Evolutionary conservation across 805 yeast species (phyloP).

Genomic region (Tetrapisispora taiwanensis): DNA sequence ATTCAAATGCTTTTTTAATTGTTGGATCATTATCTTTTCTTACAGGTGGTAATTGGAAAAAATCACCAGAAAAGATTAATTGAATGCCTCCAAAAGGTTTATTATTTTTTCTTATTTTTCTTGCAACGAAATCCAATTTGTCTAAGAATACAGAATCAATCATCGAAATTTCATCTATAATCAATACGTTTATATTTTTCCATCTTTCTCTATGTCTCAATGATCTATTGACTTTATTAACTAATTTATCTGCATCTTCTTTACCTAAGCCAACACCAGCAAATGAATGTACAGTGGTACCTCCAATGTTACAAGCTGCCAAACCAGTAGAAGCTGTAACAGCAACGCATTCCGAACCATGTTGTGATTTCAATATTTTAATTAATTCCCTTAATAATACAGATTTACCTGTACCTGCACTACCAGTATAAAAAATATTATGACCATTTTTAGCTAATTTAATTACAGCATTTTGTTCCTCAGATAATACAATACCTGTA

Average conservation of each 20-base stretch:
- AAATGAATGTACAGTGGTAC: conserved; percentile 65
- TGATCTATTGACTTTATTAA: conserved; percentile 44
- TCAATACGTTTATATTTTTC: conserved; percentile 46
- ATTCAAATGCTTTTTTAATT: conserved; percentile 51
- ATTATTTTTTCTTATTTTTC: conserved; percentile 34
- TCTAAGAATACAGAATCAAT: conserved; percentile 58
- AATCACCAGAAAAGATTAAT: conserved; percentile 67
- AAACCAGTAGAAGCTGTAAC: conserved; percentile 80
- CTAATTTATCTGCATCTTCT: conserved; percentile 37
- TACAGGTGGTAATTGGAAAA: conserved; percentile 69
- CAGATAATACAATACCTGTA: conserved; percentile 29
- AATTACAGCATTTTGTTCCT: conserved; percentile 58
- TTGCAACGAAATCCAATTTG: conserved; percentile 53
- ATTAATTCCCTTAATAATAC: conserved; percentile 60
- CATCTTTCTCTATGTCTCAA: conserved; percentile 45
- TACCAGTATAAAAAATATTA: conserved; percentile 86
- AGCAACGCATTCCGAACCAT: conserved; percentile 46
- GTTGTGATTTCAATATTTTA: conserved; percentile 36
- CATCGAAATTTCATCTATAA: conserved; percentile 77
- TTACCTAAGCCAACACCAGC: conserved; percentile 70
- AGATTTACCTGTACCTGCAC: conserved; percentile 98
- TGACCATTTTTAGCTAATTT: conserved; percentile 53
- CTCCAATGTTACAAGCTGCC: conserved; percentile 77
- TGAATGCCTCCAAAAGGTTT: conserved; percentile 77
- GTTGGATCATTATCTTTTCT: conserved; percentile 23